A percentile compares a stretch with the other conserved stretches of the same genome.
phyloP scores from a whole-genome alignment of 345 rosid species.

The Barbarea vulgaris region DNA sequence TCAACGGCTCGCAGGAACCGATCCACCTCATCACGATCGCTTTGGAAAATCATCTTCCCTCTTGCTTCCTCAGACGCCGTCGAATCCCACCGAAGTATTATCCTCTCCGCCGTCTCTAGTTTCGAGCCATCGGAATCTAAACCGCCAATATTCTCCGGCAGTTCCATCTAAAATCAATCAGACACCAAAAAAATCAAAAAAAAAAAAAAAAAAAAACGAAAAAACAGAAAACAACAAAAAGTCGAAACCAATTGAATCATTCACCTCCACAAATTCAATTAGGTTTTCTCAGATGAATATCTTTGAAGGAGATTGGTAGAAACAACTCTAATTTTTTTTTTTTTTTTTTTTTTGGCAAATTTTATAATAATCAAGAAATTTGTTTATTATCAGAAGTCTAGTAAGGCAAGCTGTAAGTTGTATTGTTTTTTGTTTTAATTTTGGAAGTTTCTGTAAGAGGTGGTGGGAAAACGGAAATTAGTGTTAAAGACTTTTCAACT shows the following conservation, averaged over 20 bases:
- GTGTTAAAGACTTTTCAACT: slow-evolving; percentile 26
- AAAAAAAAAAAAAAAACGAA: background rate
- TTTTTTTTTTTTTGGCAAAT: background rate
- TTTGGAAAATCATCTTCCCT: slow-evolving; percentile 83
- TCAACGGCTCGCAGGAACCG: slow-evolving; percentile 83
- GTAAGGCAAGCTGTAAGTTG: slow-evolving; percentile 32
- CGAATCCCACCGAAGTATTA: slow-evolving; percentile 89
- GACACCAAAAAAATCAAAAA: background rate
- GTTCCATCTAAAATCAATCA: slow-evolving; percentile 31
- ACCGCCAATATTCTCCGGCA: slow-evolving; percentile 23
- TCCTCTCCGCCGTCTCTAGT: slow-evolving; percentile 67
- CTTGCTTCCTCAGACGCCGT: slow-evolving; percentile 73
- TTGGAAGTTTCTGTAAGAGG: slow-evolving; percentile 33
- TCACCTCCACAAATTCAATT: slow-evolving; percentile 7
- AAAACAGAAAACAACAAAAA: background rate
- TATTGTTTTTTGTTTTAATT: slow-evolving; percentile 2
- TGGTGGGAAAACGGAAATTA: slow-evolving; percentile 14
- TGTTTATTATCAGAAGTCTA: slow-evolving; percentile 28
- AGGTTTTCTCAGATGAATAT: slow-evolving; percentile 4
- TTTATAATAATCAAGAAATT: background rate
- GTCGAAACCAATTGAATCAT: background rate
- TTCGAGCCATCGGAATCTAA: slow-evolving; percentile 23
- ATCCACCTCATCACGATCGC: slow-evolving; percentile 79
- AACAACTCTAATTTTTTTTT: background rate
- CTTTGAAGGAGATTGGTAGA: slow-evolving; percentile 19